phyloP scores from a whole-genome alignment of 768 basidiomycete species.

The Agaricus blazei region DNA sequence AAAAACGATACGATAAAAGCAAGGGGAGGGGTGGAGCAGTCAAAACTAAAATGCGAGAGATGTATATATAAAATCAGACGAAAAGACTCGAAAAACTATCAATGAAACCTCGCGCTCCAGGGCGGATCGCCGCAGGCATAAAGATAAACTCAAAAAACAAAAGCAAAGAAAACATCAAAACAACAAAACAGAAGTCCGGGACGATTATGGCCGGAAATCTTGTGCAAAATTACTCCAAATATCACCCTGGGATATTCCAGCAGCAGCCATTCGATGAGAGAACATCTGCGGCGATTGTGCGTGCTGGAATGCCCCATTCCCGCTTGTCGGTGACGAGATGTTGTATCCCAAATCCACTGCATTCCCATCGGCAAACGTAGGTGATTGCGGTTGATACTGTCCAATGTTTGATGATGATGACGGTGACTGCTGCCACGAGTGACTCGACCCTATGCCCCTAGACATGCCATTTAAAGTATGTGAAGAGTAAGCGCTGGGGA shows the following conservation, averaged over 20 bases:
- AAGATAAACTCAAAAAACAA: background rate
- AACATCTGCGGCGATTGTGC: background rate
- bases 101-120: background rate
- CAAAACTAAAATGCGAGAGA: background rate
- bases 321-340: background rate
- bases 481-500: background rate
- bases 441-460: background rate
- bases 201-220: constrained; percentile 17
- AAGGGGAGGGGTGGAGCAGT: too few species aligned
- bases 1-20: background rate
- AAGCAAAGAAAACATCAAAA: background rate
- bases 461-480: background rate
- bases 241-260: constrained; percentile 26
- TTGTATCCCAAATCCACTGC: background rate
- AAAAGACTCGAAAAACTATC: background rate
- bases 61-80: too few species aligned
- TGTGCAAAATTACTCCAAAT: constrained; percentile 33
- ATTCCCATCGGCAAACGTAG: background rate
- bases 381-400: constrained; percentile 6
- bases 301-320: background rate
- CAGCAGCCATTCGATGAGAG: background rate
- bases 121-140: too few species aligned
- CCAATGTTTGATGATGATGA: constrained; percentile 13
- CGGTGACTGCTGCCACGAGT: constrained; percentile 3
- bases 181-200: background rate